Percentiles rank a stretch among this genome's conserved stretches.
Conservation (phyloP, 176 grass and related monocot species). For the Aegilops tauschii region DNA sequence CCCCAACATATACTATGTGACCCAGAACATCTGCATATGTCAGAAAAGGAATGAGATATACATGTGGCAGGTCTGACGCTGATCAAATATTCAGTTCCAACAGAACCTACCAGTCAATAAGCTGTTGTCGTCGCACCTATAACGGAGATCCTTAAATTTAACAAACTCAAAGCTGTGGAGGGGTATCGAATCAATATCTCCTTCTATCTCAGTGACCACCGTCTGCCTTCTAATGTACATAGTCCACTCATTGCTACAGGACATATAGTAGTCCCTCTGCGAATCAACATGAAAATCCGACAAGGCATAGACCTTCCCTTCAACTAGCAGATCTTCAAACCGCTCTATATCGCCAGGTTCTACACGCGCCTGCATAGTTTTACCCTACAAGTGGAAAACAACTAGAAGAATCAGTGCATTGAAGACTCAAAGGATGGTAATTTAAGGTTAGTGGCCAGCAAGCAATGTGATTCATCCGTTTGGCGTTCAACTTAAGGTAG, state of each 20-base stretch:
- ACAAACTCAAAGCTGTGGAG: constrained; percentile 18
- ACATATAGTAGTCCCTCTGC: not conserved
- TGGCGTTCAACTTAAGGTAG: not conserved
- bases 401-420: not conserved
- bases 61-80: not conserved
- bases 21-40: not conserved
- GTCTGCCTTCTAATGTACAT: not conserved
- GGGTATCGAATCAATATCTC: constrained; percentile 4
- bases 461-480: not conserved
- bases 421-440: not conserved
- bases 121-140: not conserved
- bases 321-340: not conserved
- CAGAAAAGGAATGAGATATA: not conserved
- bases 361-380: constrained; percentile 15
- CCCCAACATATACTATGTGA: not conserved
- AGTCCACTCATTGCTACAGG: constrained; percentile 6
- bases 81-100: not conserved
- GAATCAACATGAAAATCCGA: not conserved
- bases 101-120: not conserved
- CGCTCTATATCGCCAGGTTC: not conserved
- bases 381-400: not conserved
- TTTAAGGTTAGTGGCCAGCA: not conserved
- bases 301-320: not conserved
- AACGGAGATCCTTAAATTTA: not conserved
- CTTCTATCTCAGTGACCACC: constrained; percentile 9